phyloP scores from a whole-genome alignment of 1,139 yeast species.

The Kluyveromyces sp. region DNA sequence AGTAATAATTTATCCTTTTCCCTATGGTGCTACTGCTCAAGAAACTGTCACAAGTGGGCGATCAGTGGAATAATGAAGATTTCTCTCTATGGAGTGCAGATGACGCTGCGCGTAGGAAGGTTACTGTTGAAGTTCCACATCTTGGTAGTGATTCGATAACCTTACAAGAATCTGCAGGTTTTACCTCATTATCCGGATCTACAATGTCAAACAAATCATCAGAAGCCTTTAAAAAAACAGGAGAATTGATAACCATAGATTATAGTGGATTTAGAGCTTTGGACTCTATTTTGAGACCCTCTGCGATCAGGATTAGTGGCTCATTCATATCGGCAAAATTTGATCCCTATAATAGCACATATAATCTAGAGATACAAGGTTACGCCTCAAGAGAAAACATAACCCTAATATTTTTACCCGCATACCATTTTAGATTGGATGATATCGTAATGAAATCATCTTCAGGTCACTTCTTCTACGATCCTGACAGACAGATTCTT shows the following conservation, averaged over 20 bases:
- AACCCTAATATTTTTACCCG: constrained; percentile 61
- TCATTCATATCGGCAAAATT: constrained; percentile 43
- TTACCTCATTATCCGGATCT: not conserved
- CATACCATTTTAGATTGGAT: constrained; percentile 53
- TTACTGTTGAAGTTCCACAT: constrained; percentile 1
- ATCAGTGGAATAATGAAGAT: constrained; percentile 89
- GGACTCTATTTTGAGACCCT: constrained; percentile 68
- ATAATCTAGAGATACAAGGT: constrained; percentile 40
- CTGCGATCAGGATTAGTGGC: constrained; percentile 55
- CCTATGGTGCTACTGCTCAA: constrained; percentile 75
- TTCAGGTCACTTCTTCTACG: constrained; percentile 49
- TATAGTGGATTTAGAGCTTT: constrained; percentile 58
- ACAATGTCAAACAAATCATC: not conserved
- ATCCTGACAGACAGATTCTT: constrained; percentile 43
- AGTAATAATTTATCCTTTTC: constrained; percentile 64
- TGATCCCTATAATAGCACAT: constrained; percentile 41
- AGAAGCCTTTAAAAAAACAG: not conserved
- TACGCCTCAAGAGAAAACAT: constrained; percentile 29
- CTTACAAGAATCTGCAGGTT: not conserved
- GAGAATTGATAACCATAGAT: constrained; percentile 11
- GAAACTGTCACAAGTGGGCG: constrained; percentile 78
- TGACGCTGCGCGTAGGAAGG: constrained; percentile 31
- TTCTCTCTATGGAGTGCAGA: constrained; percentile 79
- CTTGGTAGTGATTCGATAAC: not conserved
- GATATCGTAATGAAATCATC: constrained; percentile 32